These are phyloP conservation scores for Phytophthora foliorum DNA, from an alignment of 352 stramenopile species.

Conservation along the genomic window DNA sequence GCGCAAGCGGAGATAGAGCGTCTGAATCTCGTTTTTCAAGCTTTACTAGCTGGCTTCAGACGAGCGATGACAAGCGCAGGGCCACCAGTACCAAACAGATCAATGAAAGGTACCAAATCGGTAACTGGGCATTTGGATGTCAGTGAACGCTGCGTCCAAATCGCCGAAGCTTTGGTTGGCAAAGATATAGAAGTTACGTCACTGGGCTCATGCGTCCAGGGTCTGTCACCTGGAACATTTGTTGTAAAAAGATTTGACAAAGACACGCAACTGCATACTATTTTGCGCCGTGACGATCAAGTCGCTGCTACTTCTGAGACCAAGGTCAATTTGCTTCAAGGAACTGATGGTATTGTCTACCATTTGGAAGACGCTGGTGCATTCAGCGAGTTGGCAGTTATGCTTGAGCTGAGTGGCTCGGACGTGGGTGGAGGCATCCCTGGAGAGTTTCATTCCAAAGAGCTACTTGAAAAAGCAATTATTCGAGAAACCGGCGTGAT, in stretches of 20 bases:
- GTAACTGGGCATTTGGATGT: slow-evolving; percentile 17
- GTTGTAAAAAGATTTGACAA: slow-evolving; percentile 35
- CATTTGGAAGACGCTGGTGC: slow-evolving; percentile 27
- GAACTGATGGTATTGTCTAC: slow-evolving; percentile 35
- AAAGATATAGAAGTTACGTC: slow-evolving; percentile 42
- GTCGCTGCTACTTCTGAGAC: slow-evolving; percentile 7
- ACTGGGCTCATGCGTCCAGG: slow-evolving; percentile 12
- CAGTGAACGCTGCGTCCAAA: slow-evolving; percentile 26
- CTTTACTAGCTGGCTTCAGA: slow-evolving; percentile 39
- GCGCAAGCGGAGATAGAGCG: slow-evolving; percentile 30
- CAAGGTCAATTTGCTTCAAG: slow-evolving; percentile 36
- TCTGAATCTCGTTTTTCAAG: slow-evolving; percentile 44
- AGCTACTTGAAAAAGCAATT: slow-evolving; percentile 51
- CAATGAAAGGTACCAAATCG: slow-evolving; percentile 17
- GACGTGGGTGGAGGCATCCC: slow-evolving; percentile 30
- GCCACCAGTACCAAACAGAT: neutral
- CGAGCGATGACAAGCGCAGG: slow-evolving; percentile 1
- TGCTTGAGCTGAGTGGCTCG: slow-evolving; percentile 42
- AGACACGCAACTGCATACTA: slow-evolving; percentile 24
- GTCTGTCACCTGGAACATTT: slow-evolving; percentile 22
- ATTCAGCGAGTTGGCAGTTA: slow-evolving; percentile 44
- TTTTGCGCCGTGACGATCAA: slow-evolving; percentile 3
- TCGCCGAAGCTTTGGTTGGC: slow-evolving; percentile 40
- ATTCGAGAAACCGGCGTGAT: slow-evolving; percentile 35
- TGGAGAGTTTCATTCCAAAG: slow-evolving; percentile 48